Evolutionary conservation across 495 filamentous ascomycete species (phyloP).

Genomic region (Tuber magnatum): DNA sequence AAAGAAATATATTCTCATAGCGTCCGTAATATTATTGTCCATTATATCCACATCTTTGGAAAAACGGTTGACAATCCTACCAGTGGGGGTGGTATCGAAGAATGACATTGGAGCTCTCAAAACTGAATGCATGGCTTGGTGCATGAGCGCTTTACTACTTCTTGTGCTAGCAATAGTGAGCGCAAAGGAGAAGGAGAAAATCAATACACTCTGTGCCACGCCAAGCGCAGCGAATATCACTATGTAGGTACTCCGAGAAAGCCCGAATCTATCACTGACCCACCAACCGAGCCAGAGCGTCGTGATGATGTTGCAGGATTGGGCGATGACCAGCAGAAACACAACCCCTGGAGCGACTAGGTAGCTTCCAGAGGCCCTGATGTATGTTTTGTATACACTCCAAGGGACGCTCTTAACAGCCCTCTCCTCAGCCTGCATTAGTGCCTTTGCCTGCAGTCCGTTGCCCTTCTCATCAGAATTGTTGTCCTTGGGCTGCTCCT

Average conservation of each 20-base stretch:
- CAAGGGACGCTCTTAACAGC: slow-evolving; percentile 74
- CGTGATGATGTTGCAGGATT: slow-evolving; percentile 77
- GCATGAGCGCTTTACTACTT: slow-evolving; percentile 73
- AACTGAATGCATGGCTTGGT: slow-evolving; percentile 69
- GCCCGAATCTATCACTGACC: slow-evolving; percentile 63
- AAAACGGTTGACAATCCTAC: slow-evolving; percentile 96
- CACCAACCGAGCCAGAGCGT: slow-evolving; percentile 91
- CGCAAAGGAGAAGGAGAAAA: slow-evolving; percentile 63
- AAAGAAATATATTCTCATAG: slow-evolving; percentile 87
- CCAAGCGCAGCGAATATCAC: slow-evolving; percentile 78
- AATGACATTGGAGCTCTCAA: slow-evolving; percentile 92
- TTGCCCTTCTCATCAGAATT: slow-evolving; percentile 40
- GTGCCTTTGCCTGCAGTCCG: slow-evolving; percentile 52
- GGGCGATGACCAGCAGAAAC: slow-evolving; percentile 58
- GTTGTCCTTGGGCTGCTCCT: slow-evolving; percentile 48
- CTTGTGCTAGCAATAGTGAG: slow-evolving; percentile 73
- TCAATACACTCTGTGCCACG: slow-evolving; percentile 61
- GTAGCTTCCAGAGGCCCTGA: slow-evolving; percentile 70
- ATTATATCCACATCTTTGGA: slow-evolving; percentile 91
- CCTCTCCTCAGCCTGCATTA: slow-evolving; percentile 91
- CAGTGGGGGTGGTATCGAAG: slow-evolving; percentile 93
- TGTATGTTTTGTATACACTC: slow-evolving; percentile 74
- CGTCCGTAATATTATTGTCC: slow-evolving; percentile 86
- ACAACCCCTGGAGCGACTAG: slow-evolving; percentile 61
- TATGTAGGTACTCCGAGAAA: slow-evolving; percentile 65